Evolutionary conservation across 2,329 filamentous ascomycete genomes (phyloP), one percentile per base, ranked within the genome.

Genomic region (Aureobasidium sp.): DNA sequence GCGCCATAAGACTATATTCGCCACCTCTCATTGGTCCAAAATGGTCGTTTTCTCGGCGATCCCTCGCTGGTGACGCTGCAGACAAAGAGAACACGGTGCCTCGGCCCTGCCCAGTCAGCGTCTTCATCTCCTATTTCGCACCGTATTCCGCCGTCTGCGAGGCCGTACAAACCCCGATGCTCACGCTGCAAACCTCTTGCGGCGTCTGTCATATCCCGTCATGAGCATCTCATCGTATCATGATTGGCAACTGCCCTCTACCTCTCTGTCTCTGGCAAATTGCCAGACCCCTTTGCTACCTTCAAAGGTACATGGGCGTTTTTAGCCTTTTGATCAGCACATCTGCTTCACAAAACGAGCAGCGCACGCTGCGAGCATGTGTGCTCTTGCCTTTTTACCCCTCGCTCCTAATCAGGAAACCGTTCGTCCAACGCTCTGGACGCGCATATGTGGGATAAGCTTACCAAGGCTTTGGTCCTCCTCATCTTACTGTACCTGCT

Each of bases 341-440:
- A 36, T n/a, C 27, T 57, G 34, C 17, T 4, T 45, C 39, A 45
- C n/a, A 27, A 44, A 57, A 57, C 39, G 53, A 45, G 53, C 53
- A 36, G 29, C 41, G 53, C 53, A 57, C 53, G 53, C 41, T 31
- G 39, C 9, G 41, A n/a, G n/a, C 53, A 57, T 57, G 53, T 57
- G 53, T 25, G 51, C 37, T n/a, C 51, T 55, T 55, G 15, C 51
- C 39, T 57, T 44, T 53, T 57, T 57, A 57, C 53, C 53, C 53
- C 53, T 57, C 53, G 42, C 53, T 44, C 53, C 53, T 5, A 29
- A 57, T 34, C 5, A 1, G 53, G 53, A 34, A 57, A 57, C 25
- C 29, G 22, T 31, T 27, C 39, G 45, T 20, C 39, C 29, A 45
- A 45, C 41, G 53, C 53, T 45, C 27, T 27, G 15, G 52, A 56